phyloP scores from a whole-genome alignment of 2,329 filamentous ascomycete genomes.

The Aspergillus hortae region DNA sequence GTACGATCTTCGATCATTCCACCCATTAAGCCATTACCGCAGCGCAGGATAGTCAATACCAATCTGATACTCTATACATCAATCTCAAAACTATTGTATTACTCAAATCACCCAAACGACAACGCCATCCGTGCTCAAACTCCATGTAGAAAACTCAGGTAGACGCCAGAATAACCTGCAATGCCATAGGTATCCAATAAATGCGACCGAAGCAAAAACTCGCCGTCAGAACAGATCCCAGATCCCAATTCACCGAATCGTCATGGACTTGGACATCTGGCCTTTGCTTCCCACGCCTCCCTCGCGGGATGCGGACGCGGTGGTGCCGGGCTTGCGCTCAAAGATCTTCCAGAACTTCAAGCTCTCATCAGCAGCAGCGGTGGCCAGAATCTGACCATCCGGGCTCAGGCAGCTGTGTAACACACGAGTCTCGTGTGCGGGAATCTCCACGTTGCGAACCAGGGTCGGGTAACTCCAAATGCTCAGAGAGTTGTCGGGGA shows the following conservation, averaged over 20 bases:
- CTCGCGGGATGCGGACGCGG: conserved; percentile 59
- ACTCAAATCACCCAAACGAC: conserved; percentile 1
- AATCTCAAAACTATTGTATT: neutral
- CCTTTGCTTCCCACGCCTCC: conserved; percentile 72
- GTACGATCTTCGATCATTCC: too few relatives aligned
- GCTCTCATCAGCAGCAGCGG: conserved; percentile 91
- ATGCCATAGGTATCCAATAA: conserved; percentile 6
- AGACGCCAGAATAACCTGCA: neutral
- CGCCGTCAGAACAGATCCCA: conserved; percentile 4
- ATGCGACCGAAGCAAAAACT: conserved; percentile 3
- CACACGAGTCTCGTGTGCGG: conserved; percentile 93
- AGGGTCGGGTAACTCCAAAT: conserved; percentile 99
- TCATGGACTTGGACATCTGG: conserved; percentile 91
- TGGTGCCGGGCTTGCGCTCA: conserved; percentile 87
- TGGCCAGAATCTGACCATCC: conserved; percentile 96
- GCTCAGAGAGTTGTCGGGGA: conserved; percentile 98
- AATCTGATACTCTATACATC: too few relatives aligned
- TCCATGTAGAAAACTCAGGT: conserved; percentile 2
- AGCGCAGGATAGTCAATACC: too few relatives aligned
- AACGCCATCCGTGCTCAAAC: neutral
- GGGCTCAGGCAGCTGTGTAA: conserved; percentile 96
- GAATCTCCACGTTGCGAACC: conserved; percentile 96
- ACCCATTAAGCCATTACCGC: too few relatives aligned
- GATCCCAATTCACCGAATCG: conserved; percentile 63
- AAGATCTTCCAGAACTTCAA: conserved; percentile 99